Evolutionary conservation across 768 basidiomycete species (phyloP).

Genomic region (Lyophyllum atratum): DNA sequence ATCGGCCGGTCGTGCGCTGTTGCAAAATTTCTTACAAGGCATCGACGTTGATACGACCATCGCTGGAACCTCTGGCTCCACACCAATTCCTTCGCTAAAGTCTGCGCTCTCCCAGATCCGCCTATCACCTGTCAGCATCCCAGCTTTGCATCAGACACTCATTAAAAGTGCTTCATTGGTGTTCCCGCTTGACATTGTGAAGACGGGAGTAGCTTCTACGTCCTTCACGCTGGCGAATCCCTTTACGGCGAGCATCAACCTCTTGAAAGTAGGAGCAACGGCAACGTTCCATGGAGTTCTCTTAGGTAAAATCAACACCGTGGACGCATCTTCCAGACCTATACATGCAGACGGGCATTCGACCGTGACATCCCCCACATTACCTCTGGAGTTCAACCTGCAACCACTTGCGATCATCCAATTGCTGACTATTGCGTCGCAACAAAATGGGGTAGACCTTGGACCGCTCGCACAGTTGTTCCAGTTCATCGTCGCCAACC

Average conservation of each 20-base stretch:
- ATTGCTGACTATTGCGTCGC: slow-evolving; percentile 50
- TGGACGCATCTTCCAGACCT: slow-evolving; percentile 56
- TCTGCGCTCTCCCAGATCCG: slow-evolving; percentile 60
- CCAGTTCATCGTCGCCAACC: slow-evolving; percentile 52
- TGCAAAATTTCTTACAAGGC: slow-evolving; percentile 74
- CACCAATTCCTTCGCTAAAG: slow-evolving; percentile 61
- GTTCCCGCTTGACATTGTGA: slow-evolving; percentile 63
- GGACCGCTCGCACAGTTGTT: slow-evolving; percentile 60
- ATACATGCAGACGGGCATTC: slow-evolving; percentile 62
- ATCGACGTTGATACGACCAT: slow-evolving; percentile 57
- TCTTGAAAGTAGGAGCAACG: slow-evolving; percentile 53
- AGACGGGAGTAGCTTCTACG: slow-evolving; percentile 59
- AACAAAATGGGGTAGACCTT: slow-evolving; percentile 57
- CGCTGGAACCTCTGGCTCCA: slow-evolving; percentile 54
- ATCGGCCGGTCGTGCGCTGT: slow-evolving; percentile 53
- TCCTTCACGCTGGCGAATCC: slow-evolving; percentile 64
- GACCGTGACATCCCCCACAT: slow-evolving; percentile 52
- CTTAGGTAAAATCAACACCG: slow-evolving; percentile 58
- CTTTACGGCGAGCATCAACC: slow-evolving; percentile 71
- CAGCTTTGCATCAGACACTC: slow-evolving; percentile 62
- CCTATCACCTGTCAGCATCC: slow-evolving; percentile 63
- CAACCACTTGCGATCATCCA: slow-evolving; percentile 63
- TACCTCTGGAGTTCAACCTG: slow-evolving; percentile 67
- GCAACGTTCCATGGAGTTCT: slow-evolving; percentile 57
- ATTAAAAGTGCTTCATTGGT: slow-evolving; percentile 55